Conservation (phyloP, 352 stramenopile species). For the Phytophthora parvispora region DNA sequence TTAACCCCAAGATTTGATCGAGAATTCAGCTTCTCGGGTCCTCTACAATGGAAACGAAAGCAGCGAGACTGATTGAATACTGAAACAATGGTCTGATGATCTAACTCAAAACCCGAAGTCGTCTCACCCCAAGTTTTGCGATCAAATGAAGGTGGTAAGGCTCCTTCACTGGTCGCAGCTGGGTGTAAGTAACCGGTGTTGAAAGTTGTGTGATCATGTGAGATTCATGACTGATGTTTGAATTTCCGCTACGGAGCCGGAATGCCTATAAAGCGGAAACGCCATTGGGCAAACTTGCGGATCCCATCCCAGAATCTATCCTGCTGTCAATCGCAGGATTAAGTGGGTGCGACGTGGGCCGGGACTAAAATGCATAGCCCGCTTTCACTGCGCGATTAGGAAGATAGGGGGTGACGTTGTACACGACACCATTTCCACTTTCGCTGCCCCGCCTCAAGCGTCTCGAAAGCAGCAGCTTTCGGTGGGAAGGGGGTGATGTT, state of each 20-base stretch:
- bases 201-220: neutral
- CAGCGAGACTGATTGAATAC: too few relatives aligned
- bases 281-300: neutral
- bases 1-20: too few relatives aligned
- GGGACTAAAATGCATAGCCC: slow-evolving; percentile 5
- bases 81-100: neutral
- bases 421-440: slow-evolving; percentile 4
- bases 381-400: neutral
- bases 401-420: neutral
- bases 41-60: too few relatives aligned
- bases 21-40: too few relatives aligned
- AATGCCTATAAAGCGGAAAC: neutral
- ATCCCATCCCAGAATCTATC: slow-evolving; percentile 14
- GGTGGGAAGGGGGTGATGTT: neutral
- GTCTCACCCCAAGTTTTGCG: neutral
- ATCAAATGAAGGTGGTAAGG: neutral
- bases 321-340: slow-evolving; percentile 15
- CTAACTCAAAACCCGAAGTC: too few relatives aligned
- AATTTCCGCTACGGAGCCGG: neutral
- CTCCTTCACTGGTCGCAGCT: neutral
- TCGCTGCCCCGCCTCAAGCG: neutral
- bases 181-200: neutral
- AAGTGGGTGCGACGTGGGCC: neutral
- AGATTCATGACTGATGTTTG: neutral
- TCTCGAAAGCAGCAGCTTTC: neutral